Evolutionary conservation across 352 stramenopile species (phyloP), one percentile per base, ranked within the genome.

Genomic region (Pythium pyrilobum): DNA sequence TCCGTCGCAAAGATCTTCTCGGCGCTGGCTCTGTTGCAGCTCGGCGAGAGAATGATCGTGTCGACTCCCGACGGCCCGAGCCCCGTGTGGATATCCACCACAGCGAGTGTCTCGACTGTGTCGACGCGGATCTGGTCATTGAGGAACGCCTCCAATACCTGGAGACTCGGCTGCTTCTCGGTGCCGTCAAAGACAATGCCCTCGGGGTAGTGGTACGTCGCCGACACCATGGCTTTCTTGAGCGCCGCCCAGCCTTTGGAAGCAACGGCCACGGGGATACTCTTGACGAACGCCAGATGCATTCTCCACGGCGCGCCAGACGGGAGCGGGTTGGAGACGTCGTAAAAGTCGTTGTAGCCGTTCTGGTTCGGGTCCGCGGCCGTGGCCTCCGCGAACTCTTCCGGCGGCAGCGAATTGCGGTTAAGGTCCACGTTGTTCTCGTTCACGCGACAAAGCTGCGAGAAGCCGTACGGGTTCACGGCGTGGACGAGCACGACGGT

Each of bases 351-450:
- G 18, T 84, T 44, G 58, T 97, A 97, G 16, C 79, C 72, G 16
- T 71, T 65, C 51, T 65, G 68, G 51, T 97, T 96, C 31, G 85
- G 77, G 67, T 96, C 81, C 27, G 68, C 55, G 7, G 39, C 51
- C 23, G 66, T 67, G 11, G 75, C 59, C 13, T 69, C 56, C 18
- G 71, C 48, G 51, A 89, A 94, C 37, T 81, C 55, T 11, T 79
- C 66, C 0, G 52, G 50, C 33, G 58, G 74, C 20, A 97, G 68
- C 43, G 69, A 92, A 68, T 98, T 98, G 31, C 92, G 78, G 66
- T 97, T 98, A 25, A 98, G 71, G 63, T 98, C 92, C 24, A 98
- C 89, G 60, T 97, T 97, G 61, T 97, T 73, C 66, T 98, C 92
- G 59, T 98, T 98, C 40, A 85, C 85, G 13, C 92, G 75, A 25